These are phyloP conservation scores for Rhodotorula glutinis DNA, from an alignment of 1,284 basidiomycete genomes.

Conservation along the genomic window DNA sequence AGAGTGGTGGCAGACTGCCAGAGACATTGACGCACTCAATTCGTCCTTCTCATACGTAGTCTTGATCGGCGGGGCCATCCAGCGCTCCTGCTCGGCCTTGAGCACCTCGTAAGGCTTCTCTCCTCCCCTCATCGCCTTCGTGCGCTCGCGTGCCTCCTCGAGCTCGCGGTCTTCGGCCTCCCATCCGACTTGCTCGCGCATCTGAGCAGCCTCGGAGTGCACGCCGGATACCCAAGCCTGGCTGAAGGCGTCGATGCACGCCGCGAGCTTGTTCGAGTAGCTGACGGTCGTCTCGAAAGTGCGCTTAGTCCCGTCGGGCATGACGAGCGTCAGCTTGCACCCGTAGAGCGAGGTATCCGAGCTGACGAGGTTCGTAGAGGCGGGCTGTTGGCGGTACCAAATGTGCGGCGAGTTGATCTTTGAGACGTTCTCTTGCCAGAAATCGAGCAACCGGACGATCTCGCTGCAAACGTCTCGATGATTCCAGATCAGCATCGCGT, in stretches of 20 bases:
- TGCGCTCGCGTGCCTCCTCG: neutral
- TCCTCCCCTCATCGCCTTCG: neutral
- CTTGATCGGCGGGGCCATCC: neutral
- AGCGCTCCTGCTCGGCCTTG: conserved; percentile 2
- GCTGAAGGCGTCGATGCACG: conserved; percentile 1
- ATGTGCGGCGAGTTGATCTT: conserved; percentile 8
- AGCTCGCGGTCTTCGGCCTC: neutral
- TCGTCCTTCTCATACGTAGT: conserved; percentile 10
- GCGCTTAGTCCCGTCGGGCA: conserved; percentile 10
- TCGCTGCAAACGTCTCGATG: neutral
- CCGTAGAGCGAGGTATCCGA: neutral
- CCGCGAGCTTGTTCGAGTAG: neutral
- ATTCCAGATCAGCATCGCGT: neutral
- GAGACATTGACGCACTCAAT: conserved; percentile 4
- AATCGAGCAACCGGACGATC: neutral
- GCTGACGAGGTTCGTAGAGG: neutral
- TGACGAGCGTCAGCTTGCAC: conserved; percentile 20
- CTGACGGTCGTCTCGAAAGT: neutral
- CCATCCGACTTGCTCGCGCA: neutral
- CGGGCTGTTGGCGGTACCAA: neutral
- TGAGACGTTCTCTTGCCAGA: conserved; percentile 14
- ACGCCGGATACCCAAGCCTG: neutral
- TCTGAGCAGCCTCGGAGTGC: neutral
- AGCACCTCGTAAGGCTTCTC: conserved; percentile 19
- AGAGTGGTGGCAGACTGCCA: neutral